Evolutionary conservation across 2,329 filamentous ascomycete species (phyloP).

Genomic region (Ophiosphaerella herpotricha): DNA sequence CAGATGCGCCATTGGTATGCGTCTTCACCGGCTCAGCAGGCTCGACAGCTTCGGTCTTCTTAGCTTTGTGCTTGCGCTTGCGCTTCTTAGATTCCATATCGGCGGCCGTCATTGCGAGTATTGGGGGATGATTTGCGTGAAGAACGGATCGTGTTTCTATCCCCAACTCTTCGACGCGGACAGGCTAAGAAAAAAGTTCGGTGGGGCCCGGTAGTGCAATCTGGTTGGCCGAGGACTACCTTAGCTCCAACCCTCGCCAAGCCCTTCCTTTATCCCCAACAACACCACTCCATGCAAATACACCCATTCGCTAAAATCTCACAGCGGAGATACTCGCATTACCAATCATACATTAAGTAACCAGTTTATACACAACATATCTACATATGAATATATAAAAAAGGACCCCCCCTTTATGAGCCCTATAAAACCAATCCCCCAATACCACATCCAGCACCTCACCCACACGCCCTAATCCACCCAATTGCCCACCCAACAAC

Average conservation of each 20-base stretch:
- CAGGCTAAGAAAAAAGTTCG: conserved; percentile 28
- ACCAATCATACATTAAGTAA: not conserved
- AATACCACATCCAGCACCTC: too few species aligned
- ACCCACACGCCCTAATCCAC: too few species aligned
- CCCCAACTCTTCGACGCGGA: conserved; percentile 18
- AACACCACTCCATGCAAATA: not conserved
- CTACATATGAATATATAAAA: not conserved
- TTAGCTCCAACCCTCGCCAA: not conserved
- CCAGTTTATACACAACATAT: not conserved
- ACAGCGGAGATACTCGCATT: too few species aligned
- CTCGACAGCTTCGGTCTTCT: conserved; percentile 34
- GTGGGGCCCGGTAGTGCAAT: conserved; percentile 13
- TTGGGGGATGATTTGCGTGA: conserved; percentile 6
- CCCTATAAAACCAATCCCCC: too few species aligned
- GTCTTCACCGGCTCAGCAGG: conserved; percentile 25
- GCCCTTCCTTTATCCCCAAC: not conserved
- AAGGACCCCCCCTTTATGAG: too few species aligned
- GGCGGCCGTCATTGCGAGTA: conserved; percentile 41
- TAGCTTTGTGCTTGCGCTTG: conserved; percentile 53
- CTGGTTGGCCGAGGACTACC: conserved; percentile 1
- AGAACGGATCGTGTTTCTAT: conserved; percentile 8
- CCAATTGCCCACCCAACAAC: not conserved
- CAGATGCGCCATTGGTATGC: conserved; percentile 42
- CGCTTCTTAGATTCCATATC: conserved; percentile 52
- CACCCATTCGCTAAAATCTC: too few species aligned